phyloP scores from a whole-genome alignment of 177 flowering plant species.

The Vitis hybrid region DNA sequence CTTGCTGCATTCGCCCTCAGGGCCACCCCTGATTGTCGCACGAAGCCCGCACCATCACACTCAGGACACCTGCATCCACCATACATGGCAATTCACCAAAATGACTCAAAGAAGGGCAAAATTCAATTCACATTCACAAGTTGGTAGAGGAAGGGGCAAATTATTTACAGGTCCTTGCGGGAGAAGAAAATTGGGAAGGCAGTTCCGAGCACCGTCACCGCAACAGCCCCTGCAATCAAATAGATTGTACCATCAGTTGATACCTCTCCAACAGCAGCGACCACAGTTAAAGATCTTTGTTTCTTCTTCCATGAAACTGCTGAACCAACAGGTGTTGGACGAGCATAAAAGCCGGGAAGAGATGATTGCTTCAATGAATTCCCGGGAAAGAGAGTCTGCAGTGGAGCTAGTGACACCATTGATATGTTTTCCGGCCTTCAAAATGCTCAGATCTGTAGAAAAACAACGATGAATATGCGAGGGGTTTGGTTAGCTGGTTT shows the following conservation, averaged over 20 bases:
- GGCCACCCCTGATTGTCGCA: slow-evolving; percentile 56
- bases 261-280: slow-evolving; percentile 48
- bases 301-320: slow-evolving; percentile 8
- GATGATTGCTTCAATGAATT: background rate
- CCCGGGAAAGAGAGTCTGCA: background rate
- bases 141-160: no score
- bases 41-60: slow-evolving; percentile 95
- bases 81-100: background rate
- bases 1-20: slow-evolving; percentile 90
- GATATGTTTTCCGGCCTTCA: background rate
- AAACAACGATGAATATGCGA: background rate
- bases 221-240: slow-evolving; percentile 43
- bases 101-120: background rate
- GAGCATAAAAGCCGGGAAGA: background rate
- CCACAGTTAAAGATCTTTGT: slow-evolving; percentile 32
- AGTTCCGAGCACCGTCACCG: slow-evolving; percentile 75
- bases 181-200: slow-evolving; percentile 80
- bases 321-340: background rate
- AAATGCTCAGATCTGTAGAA: background rate
- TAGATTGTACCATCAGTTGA: slow-evolving; percentile 38
- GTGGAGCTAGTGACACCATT: slow-evolving; percentile 23
- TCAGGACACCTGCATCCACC: slow-evolving; percentile 71
- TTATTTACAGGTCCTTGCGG: slow-evolving; percentile 69
- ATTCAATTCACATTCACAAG: background rate
- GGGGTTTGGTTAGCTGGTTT: background rate